Evolutionary conservation across 768 basidiomycete genomes (phyloP).

Genomic region (Hebeloma cylindrosporum): DNA sequence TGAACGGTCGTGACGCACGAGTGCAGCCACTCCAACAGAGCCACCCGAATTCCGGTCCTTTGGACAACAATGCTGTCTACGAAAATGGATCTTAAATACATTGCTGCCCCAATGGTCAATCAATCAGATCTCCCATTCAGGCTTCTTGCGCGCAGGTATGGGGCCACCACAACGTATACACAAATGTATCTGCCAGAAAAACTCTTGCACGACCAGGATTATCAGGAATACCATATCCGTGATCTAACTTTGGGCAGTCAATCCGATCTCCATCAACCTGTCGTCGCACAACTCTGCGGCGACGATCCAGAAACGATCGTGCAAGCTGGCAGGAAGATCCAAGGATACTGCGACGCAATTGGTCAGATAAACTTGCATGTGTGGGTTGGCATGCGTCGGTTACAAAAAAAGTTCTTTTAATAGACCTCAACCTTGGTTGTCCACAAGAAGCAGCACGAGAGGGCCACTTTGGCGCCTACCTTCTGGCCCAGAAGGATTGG

Average conservation of each 20-base stretch:
- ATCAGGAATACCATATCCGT: conserved; percentile 60
- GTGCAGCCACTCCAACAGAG: conserved; percentile 32
- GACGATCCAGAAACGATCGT: conserved; percentile 65
- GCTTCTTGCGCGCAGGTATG: conserved; percentile 56
- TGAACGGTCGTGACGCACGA: too few relatives aligned
- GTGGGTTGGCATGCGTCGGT: background rate
- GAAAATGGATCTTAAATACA: conserved; percentile 34
- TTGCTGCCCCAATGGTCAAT: conserved; percentile 78
- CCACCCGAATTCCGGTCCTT: background rate
- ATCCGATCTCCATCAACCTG: conserved; percentile 38
- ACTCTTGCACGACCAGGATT: conserved; percentile 62
- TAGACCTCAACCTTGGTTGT: conserved; percentile 82
- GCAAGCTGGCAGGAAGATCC: conserved; percentile 57
- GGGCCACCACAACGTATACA: conserved; percentile 68
- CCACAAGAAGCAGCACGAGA: conserved; percentile 69
- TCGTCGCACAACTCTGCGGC: conserved; percentile 74
- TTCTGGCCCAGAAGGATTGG: conserved; percentile 76
- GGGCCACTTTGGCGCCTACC: conserved; percentile 72
- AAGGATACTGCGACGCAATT: conserved; percentile 65
- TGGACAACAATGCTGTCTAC: background rate
- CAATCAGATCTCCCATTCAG: conserved; percentile 80
- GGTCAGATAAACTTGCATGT: conserved; percentile 40
- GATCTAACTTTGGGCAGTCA: conserved; percentile 44
- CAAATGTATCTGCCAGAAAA: conserved; percentile 73
- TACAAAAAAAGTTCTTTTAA: background rate